phyloP scores from a whole-genome alignment of 345 rosid genomes.

The Arabis alpina region DNA sequence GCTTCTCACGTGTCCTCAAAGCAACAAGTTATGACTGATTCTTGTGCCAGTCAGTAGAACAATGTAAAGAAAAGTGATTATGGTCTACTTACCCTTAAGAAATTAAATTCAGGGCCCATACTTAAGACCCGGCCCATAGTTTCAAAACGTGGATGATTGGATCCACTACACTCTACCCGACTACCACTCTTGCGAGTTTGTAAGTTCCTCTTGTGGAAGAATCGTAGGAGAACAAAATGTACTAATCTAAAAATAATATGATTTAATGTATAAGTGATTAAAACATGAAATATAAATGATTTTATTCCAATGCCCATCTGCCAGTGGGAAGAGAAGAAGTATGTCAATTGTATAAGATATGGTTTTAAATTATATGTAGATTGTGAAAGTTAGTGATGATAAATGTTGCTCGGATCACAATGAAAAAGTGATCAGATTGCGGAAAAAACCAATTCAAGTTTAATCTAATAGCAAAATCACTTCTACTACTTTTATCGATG shows the following conservation, averaged over 20 bases:
- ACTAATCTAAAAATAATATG: neutral
- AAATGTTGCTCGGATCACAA: too few relatives aligned
- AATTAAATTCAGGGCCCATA: conserved; percentile 5
- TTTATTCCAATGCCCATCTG: too few relatives aligned
- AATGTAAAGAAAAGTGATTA: neutral
- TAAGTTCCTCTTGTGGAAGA: neutral
- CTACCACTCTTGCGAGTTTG: neutral
- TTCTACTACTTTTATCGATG: too few relatives aligned
- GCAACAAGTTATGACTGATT: conserved; percentile 10
- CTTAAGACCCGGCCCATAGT: conserved; percentile 10
- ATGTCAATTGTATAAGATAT: too few relatives aligned
- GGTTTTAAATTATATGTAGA: too few relatives aligned
- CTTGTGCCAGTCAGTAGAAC: neutral
- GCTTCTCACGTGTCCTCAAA: conserved; percentile 26
- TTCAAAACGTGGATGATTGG: neutral
- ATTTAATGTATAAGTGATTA: neutral
- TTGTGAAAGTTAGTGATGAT: too few relatives aligned
- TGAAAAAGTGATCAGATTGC: too few relatives aligned
- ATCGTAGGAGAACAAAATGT: neutral
- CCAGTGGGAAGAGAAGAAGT: too few relatives aligned
- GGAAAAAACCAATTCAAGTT: too few relatives aligned
- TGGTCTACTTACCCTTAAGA: neutral
- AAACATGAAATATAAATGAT: neutral
- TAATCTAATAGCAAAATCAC: too few relatives aligned
- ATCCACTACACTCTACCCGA: neutral